Evolutionary conservation across 176 grass and related monocot species (phyloP).

Genomic region (Aegilops sharonensis): DNA sequence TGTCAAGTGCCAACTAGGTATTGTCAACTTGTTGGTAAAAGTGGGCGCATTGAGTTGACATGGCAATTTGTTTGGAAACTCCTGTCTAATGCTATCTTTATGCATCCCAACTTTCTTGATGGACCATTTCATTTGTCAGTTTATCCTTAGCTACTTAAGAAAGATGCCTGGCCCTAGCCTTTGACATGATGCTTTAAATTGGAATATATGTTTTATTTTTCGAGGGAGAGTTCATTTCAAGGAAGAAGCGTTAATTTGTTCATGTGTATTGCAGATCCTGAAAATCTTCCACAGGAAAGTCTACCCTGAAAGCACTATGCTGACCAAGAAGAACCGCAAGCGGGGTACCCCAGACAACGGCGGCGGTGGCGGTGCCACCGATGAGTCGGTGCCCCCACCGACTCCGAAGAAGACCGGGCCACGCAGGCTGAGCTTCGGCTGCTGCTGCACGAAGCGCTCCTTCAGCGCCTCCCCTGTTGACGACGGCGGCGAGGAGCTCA

Average conservation of each 20-base stretch:
- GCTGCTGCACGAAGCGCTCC: slow-evolving; percentile 61
- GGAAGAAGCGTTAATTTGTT: not conserved
- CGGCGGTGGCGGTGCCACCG: not conserved
- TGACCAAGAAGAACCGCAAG: slow-evolving; percentile 39
- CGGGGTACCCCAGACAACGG: not conserved
- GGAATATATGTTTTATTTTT: not conserved
- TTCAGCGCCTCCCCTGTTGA: slow-evolving; percentile 23
- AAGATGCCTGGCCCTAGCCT: not conserved
- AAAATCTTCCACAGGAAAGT: slow-evolving; percentile 97
- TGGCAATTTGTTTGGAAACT: slow-evolving; percentile 39
- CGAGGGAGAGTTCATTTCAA: not conserved
- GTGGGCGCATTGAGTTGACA: slow-evolving; percentile 40
- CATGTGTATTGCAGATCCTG: slow-evolving; percentile 71
- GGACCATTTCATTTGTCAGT: slow-evolving; percentile 41
- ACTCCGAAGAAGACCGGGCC: slow-evolving; percentile 27
- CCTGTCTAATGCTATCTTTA: slow-evolving; percentile 31
- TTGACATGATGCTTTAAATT: not conserved
- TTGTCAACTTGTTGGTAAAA: slow-evolving; percentile 18
- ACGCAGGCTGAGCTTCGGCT: slow-evolving; percentile 38
- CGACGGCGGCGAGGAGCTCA: slow-evolving; percentile 9
- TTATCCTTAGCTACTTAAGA: slow-evolving; percentile 6
- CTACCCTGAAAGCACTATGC: slow-evolving; percentile 64
- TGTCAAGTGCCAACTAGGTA: not conserved
- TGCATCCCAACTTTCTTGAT: slow-evolving; percentile 4
- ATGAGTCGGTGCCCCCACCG: not conserved